Base-by-base conservation (phyloP, 495 filamentous ascomycete genomes). In the Penicillium odoratum region DNA sequence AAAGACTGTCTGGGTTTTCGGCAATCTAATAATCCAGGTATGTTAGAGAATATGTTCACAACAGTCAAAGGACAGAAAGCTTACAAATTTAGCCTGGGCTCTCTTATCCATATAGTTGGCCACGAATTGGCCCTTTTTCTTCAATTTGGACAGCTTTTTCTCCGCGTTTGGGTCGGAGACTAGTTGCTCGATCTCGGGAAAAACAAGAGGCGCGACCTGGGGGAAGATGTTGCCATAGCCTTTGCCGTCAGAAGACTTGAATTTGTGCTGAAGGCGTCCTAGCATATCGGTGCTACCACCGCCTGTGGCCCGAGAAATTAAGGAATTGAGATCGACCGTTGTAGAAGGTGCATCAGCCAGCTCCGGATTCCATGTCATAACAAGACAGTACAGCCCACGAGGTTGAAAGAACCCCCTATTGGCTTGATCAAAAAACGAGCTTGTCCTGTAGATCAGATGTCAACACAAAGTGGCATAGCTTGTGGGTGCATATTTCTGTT, bases 371-470 rank as follows among this genome's bases (percentile, higher is more conserved):
- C 80, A 86, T 8, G 81, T 81, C 80, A 88, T 83, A 34, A 88
- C 69, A 5, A 87, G 65, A 53, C 78, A 82, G 65, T 79, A 85
- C 0, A 87, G 73, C 7, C 85, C 85, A 16, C 78, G 80, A 0
- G 85, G 85, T 30, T 71, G 73, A 69, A 86, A 87, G 45, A 85
- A 75, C 34, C 81, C 72, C 7, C 79, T 67, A 67, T 87, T 87
- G 64, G 84, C 78, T 51, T 75, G 72, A 40, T 80, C 72, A 15
- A 88, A 75, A 70, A 81, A 86, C 1, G 54, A 69, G 53, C 85
- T 87, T 5, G 79, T 77, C 46, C 82, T 73, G 42, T 16, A 0
- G n/a, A 43, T 43, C 16, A 5, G 30, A 29, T 13, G 42, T 54
- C 16, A 57, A 45, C n/a, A 13, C 28, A 25, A 8, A 16, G 31